Percentiles rank a stretch among this genome's conserved stretches.
These are phyloP conservation scores for Choiromyces venosus DNA, from an alignment of 495 filamentous ascomycete species.

Conservation along the genomic window DNA sequence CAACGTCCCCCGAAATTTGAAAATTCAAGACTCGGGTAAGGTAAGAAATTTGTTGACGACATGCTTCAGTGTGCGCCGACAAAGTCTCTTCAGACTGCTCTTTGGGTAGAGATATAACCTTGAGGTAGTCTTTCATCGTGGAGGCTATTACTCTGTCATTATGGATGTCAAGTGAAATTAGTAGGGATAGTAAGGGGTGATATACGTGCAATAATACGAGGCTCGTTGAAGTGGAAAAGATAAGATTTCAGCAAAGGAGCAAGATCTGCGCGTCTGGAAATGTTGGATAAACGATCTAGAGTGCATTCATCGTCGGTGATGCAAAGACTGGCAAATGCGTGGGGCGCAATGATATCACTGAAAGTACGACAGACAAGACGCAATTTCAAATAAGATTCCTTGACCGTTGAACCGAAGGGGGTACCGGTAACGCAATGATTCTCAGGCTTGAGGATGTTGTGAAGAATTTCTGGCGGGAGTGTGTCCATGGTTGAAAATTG, in stretches of 20 bases:
- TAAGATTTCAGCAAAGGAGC: neutral
- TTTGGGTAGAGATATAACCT: neutral
- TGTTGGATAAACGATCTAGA: neutral
- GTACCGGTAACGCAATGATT: neutral
- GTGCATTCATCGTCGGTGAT: neutral
- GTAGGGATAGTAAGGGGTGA: neutral
- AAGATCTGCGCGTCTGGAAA: neutral
- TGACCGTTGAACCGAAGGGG: neutral
- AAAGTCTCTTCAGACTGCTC: neutral
- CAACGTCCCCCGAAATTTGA: neutral
- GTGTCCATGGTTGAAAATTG: neutral
- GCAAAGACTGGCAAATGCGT: neutral
- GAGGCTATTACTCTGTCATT: neutral
- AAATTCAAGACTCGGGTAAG: neutral
- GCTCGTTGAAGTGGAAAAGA: neutral
- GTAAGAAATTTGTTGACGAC: neutral
- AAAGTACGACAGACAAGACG: conserved; percentile 1
- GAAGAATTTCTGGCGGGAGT: neutral
- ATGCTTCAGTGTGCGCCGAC: neutral
- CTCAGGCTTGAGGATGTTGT: neutral
- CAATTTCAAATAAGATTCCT: neutral
- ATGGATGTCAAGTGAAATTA: neutral
- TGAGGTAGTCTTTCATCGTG: neutral
- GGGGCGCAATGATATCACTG: neutral
- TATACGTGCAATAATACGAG: neutral